Evolutionary conservation across 2,329 filamentous ascomycete species (phyloP), one percentile per base, ranked within the genome.

Genomic region (Fusarium palustre): DNA sequence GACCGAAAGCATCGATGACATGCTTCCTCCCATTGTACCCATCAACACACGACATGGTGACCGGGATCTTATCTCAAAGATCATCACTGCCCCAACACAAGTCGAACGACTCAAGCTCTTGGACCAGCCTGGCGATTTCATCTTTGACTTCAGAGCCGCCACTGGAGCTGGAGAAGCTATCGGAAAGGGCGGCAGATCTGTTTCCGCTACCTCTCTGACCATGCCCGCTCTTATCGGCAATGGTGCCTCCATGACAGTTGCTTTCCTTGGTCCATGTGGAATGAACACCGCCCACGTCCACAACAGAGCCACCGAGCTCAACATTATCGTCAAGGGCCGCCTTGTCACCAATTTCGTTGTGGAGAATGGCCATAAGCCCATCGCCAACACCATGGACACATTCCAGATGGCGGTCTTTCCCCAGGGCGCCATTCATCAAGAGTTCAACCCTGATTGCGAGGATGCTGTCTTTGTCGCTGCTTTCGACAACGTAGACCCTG

Each of bases 381-480:
- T 82, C 50, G 69, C 68, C 52, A 81, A 80, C 68, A 79, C 76
- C 38, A 72, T 85, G 54, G 70, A 74, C 4, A 75, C 74, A 6
- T 81, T 77, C 62, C 79, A 84, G 64, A 84, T 84, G 80, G 77
- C 81, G 15, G 80, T 84, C 12, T 85, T 86, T 73, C 84, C 83
- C 3, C 79, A 83, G 67, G 85, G 85, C 7, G 79, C 81, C 5
- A 77, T 85, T 12, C 85, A 87, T 69, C 81, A 81, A 3, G 82
- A 86, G 65, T 85, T 83, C 74, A 87, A 87, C 74, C 83, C 84
- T 4, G 79, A 83, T 59, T 86, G 85, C 71, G 77, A 79, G 41
- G 77, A 81, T 20, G 78, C 84, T 22, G 79, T 82, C 9, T 86
- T 86, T 68, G 81, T 86, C 8, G 84, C 84, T 8, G 79, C 78